Evolutionary conservation across 306 rosid species (phyloP).

Genomic region (Argentina anserina): DNA sequence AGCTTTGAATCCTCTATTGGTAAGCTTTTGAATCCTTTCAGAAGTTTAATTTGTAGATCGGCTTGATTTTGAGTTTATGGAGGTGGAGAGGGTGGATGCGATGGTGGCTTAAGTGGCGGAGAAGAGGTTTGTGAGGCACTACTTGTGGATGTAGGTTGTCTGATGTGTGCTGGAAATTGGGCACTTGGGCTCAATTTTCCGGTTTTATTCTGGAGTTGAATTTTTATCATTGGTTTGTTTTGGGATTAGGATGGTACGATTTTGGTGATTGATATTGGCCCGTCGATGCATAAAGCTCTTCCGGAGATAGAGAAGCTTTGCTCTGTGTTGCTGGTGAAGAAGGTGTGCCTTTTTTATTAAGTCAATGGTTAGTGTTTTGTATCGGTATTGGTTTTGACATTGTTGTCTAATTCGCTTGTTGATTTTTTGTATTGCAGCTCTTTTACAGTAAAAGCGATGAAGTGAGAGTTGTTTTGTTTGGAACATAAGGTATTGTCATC

Average conservation of each 20-base stretch:
- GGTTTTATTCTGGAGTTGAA: conserved; percentile 18
- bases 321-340: conserved; percentile 67
- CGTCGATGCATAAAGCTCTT: conserved; percentile 75
- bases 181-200: background rate
- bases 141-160: too few relatives aligned
- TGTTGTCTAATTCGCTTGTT: background rate
- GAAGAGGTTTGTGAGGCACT: too few relatives aligned
- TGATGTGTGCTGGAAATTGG: background rate
- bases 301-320: conserved; percentile 70
- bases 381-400: background rate
- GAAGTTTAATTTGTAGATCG: too few relatives aligned
- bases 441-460: conserved; percentile 57
- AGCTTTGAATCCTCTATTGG: too few relatives aligned
- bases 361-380: background rate
- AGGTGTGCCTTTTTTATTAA: conserved; percentile 35
- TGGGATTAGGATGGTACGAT: too few relatives aligned
- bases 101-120: too few relatives aligned
- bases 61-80: too few relatives aligned
- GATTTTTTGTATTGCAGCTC: conserved; percentile 44
- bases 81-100: too few relatives aligned
- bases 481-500: conserved; percentile 54
- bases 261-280: conserved; percentile 89
- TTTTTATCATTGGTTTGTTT: conserved; percentile 12
- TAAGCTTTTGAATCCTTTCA: too few relatives aligned
- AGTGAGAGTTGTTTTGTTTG: conserved; percentile 76